Evolutionary conservation across 108 stramenopile species (phyloP).

Genomic region (Cyclotella choctawhatcheeana): DNA sequence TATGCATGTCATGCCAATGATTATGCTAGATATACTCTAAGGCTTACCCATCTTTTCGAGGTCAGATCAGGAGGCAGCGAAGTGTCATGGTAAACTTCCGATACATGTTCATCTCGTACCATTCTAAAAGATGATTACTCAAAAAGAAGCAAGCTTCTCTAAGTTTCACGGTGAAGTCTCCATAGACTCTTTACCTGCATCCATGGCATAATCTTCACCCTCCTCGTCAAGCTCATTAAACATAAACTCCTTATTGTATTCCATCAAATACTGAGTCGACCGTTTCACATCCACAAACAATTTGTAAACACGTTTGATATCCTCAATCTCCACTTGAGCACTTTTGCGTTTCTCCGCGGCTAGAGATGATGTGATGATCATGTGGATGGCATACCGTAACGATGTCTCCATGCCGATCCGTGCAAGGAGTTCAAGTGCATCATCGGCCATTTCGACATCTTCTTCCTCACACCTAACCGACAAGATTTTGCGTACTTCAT

Average conservation of each 20-base stretch:
- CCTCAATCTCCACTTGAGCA: conserved; percentile 83
- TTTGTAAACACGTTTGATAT: conserved; percentile 89
- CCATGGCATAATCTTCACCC: conserved; percentile 43
- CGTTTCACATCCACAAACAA: conserved; percentile 98
- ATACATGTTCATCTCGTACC: background rate
- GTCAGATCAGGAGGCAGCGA: background rate
- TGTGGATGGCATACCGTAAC: conserved; percentile 98
- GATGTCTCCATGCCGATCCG: conserved; percentile 96
- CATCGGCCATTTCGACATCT: conserved; percentile 97
- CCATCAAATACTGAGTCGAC: conserved; percentile 98
- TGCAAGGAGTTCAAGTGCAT: conserved; percentile 95
- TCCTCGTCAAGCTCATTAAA: conserved; percentile 86
- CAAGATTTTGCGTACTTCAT: conserved; percentile 90
- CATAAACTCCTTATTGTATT: conserved; percentile 97
- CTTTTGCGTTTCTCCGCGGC: conserved; percentile 90
- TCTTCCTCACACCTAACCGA: conserved; percentile 93
- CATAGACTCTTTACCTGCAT: conserved; percentile 21
- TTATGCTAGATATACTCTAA: too few relatives aligned
- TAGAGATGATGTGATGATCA: conserved; percentile 95
- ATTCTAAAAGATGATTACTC: background rate
- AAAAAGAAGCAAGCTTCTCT: background rate
- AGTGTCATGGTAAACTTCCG: background rate
- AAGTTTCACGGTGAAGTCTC: conserved; percentile 30
- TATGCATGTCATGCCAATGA: conserved; percentile 6
- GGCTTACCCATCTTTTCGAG: background rate